These are phyloP conservation scores for Candida labiduridarum DNA, from an alignment of 1,139 yeast genomes.

Conservation along the genomic window DNA sequence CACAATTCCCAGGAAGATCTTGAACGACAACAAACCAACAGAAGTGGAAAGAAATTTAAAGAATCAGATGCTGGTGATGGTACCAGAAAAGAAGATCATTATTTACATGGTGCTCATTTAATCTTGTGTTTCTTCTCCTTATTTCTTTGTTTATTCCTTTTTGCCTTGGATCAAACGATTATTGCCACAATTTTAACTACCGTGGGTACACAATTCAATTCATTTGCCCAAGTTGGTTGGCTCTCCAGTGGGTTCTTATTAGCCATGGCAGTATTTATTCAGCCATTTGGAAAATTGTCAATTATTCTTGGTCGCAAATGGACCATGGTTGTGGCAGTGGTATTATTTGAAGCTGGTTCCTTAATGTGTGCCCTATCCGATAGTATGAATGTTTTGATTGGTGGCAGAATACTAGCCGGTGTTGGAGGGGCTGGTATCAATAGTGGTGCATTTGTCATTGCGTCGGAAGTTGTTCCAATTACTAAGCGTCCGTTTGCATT, in stretches of 20 bases:
- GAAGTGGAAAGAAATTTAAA: conserved; percentile 17
- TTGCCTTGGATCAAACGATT: conserved; percentile 46
- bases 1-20: background rate
- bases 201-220: conserved; percentile 42
- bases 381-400: conserved; percentile 38
- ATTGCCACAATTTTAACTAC: conserved; percentile 38
- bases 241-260: conserved; percentile 60
- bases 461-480: conserved; percentile 33
- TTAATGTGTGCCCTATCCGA: conserved; percentile 40
- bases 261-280: conserved; percentile 36
- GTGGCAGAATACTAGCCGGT: conserved; percentile 41
- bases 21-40: conserved; percentile 8
- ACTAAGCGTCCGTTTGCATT: conserved; percentile 28
- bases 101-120: conserved; percentile 32
- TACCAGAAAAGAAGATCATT: conserved; percentile 40
- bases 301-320: conserved; percentile 50
- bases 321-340: conserved; percentile 36
- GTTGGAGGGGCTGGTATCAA: conserved; percentile 38
- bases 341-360: conserved; percentile 41
- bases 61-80: conserved; percentile 50
- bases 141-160: conserved; percentile 35
- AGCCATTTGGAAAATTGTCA: conserved; percentile 44
- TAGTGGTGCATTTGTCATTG: conserved; percentile 27
- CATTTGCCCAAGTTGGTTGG: conserved; percentile 62
- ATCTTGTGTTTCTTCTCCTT: conserved; percentile 28